A percentile compares a stretch with the other conserved stretches of the same genome.
Conservation (phyloP, 768 basidiomycete species). For the Paxillus ammoniavirescens region DNA sequence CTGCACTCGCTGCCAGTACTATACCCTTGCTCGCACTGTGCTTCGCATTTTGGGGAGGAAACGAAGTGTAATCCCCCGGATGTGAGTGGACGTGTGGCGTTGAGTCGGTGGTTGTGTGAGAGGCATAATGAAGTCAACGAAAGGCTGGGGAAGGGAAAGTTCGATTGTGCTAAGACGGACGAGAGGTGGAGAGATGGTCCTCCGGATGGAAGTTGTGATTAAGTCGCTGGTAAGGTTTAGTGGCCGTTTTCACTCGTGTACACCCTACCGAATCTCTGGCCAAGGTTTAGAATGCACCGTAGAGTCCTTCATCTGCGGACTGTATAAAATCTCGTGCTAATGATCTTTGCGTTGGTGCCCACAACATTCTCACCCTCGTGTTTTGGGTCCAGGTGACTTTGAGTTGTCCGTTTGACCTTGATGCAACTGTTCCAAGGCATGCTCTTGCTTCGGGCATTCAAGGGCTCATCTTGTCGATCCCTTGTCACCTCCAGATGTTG, state of each 20-base stretch:
- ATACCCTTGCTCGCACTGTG: slow-evolving; percentile 89
- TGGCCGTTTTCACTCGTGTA: not conserved
- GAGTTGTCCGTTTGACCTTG: slow-evolving; percentile 4
- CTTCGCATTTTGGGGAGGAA: slow-evolving; percentile 73
- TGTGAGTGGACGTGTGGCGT: slow-evolving; percentile 61
- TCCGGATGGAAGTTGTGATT: slow-evolving; percentile 86
- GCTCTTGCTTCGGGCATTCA: slow-evolving; percentile 52
- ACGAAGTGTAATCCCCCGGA: slow-evolving; percentile 70
- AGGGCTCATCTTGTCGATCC: slow-evolving; percentile 44
- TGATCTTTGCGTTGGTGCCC: not conserved
- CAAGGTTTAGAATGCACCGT: slow-evolving; percentile 1
- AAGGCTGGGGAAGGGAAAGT: slow-evolving; percentile 77
- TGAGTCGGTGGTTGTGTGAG: slow-evolving; percentile 88
- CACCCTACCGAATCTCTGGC: not conserved
- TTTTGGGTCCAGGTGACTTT: slow-evolving; percentile 4
- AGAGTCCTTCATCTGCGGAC: not conserved
- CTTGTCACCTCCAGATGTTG: slow-evolving; percentile 17
- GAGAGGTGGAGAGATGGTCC: slow-evolving; percentile 95
- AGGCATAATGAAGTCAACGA: slow-evolving; percentile 92
- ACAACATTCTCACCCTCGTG: slow-evolving; percentile 19
- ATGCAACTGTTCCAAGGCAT: slow-evolving; percentile 35
- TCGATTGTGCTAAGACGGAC: slow-evolving; percentile 80
- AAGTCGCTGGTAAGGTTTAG: slow-evolving; percentile 13
- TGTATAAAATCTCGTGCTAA: too few species aligned
- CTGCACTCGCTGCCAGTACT: slow-evolving; percentile 74